A percentile compares a stretch with the other conserved stretches of the same genome.
These are phyloP conservation scores for Trametes maxima DNA, from an alignment of 768 basidiomycete species.

Conservation along the genomic window DNA sequence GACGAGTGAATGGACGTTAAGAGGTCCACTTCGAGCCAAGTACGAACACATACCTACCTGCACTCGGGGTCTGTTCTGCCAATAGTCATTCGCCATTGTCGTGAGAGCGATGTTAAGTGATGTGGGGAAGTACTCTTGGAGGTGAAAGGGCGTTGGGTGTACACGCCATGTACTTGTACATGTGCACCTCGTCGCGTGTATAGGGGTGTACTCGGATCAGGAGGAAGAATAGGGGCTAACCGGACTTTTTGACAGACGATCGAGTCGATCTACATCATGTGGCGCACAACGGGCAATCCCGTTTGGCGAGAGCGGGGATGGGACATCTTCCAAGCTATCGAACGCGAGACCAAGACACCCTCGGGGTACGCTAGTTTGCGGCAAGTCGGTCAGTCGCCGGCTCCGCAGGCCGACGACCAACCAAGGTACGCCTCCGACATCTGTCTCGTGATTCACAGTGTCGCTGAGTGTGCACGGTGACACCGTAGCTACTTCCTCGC, in stretches of 20 bases:
- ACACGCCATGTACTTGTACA: too few relatives aligned
- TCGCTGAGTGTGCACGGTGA: not conserved
- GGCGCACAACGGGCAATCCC: conserved; percentile 65
- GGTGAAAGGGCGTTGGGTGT: too few relatives aligned
- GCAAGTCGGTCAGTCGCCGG: conserved; percentile 48
- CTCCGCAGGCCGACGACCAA: conserved; percentile 56
- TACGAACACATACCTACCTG: too few relatives aligned
- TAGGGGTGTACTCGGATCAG: too few relatives aligned
- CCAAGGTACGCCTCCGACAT: conserved; percentile 60
- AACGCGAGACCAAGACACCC: conserved; percentile 56
- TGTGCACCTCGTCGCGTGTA: too few relatives aligned
- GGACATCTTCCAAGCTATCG: conserved; percentile 68
- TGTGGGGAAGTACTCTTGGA: too few relatives aligned
- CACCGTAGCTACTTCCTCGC: conserved; percentile 53
- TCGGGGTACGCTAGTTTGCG: conserved; percentile 64
- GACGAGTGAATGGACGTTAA: too few relatives aligned
- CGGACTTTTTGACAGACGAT: conserved; percentile 50
- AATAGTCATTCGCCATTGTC: too few relatives aligned
- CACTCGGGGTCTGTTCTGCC: too few relatives aligned
- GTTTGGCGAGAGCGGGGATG: conserved; percentile 75
- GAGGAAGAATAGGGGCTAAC: too few relatives aligned
- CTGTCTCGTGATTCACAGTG: not conserved
- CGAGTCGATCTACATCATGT: conserved; percentile 73
- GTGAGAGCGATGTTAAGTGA: too few relatives aligned
- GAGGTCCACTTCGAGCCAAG: too few relatives aligned